Percentiles rank a stretch among this genome's conserved stretches.
Conservation (phyloP, 495 filamentous ascomycete genomes). For the Acidiella bohemica region DNA sequence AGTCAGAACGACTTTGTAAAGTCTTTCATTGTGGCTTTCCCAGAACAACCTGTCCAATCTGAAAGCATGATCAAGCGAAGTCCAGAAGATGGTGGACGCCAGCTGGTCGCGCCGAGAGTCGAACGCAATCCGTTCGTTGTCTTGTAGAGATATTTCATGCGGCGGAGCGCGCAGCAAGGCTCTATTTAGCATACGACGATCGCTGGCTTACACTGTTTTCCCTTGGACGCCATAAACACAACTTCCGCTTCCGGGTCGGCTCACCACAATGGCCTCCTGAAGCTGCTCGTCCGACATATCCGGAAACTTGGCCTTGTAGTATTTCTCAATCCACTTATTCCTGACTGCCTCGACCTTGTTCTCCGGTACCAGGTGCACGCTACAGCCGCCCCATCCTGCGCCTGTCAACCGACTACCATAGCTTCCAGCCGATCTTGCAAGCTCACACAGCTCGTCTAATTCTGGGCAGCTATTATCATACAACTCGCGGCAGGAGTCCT, state of each 20-base stretch:
- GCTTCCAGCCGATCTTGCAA: constrained; percentile 63
- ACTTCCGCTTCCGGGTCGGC: constrained; percentile 66
- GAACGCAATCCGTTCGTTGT: too few species aligned
- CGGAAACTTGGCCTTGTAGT: constrained; percentile 62
- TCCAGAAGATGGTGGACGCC: too few species aligned
- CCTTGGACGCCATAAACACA: constrained; percentile 26
- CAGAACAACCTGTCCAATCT: too few species aligned
- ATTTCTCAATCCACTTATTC: constrained; percentile 61
- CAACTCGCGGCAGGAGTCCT: constrained; percentile 64
- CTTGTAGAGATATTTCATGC: too few species aligned
- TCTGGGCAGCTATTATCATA: constrained; percentile 89
- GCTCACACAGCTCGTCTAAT: constrained; percentile 70
- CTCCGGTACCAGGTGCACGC: constrained; percentile 78
- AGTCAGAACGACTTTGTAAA: too few species aligned
- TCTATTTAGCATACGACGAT: too few species aligned
- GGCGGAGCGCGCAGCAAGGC: too few species aligned
- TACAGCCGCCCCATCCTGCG: constrained; percentile 94
- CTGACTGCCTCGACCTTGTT: constrained; percentile 74
- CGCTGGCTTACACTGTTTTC: too few species aligned
- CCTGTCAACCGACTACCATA: constrained; percentile 84
- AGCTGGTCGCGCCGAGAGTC: too few species aligned
- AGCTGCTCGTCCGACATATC: constrained; percentile 59
- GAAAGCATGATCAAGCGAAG: too few species aligned
- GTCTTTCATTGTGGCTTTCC: too few species aligned
- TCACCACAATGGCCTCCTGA: constrained; percentile 72